Percentiles rank a stretch among this genome's conserved stretches.
phyloP scores from a whole-genome alignment of 2,329 filamentous ascomycete genomes.

The Didymellaceae sp. region DNA sequence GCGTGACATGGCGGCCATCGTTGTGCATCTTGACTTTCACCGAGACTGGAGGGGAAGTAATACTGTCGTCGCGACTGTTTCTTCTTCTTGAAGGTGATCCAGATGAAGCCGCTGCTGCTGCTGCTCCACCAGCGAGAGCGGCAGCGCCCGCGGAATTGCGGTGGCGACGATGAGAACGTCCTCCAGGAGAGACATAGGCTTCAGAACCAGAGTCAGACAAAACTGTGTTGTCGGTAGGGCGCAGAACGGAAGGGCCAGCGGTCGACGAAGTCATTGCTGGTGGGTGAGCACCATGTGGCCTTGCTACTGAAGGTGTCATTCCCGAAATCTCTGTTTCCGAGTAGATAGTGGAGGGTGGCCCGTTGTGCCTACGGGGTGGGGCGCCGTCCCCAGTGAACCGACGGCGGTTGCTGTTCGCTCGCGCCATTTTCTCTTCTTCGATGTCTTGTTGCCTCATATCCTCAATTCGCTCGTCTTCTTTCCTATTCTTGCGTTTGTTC shows the following conservation, averaged over 20 bases:
- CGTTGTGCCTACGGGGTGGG: conserved; percentile 35
- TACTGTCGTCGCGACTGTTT: conserved; percentile 50
- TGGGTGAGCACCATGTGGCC: conserved; percentile 40
- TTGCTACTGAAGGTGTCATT: conserved; percentile 53
- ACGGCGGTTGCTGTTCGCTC: conserved; percentile 62
- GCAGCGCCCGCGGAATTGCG: conserved; percentile 32
- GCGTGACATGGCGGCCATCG: conserved; percentile 67
- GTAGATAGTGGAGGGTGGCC: conserved; percentile 50
- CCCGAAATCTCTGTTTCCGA: conserved; percentile 53
- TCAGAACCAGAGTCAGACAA: conserved; percentile 52
- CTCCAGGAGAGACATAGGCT: conserved; percentile 46
- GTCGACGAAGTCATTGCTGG: conserved; percentile 36
- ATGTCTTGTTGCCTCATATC: conserved; percentile 58
- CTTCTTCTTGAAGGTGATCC: conserved; percentile 42
- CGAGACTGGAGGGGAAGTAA: conserved; percentile 65
- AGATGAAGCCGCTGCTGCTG: conserved; percentile 31
- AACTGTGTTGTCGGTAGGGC: conserved; percentile 45
- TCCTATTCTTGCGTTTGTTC: conserved; percentile 62
- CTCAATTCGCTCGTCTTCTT: conserved; percentile 66
- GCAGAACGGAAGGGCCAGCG: conserved; percentile 43
- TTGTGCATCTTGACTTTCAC: conserved; percentile 71
- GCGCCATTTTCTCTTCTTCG: conserved; percentile 60
- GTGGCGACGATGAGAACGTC: conserved; percentile 43
- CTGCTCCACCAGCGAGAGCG: conserved; percentile 35
- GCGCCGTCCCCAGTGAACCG: conserved; percentile 72